Evolutionary conservation across 345 rosid genomes (phyloP).

Genomic region (Hibiscus mutabilis): DNA sequence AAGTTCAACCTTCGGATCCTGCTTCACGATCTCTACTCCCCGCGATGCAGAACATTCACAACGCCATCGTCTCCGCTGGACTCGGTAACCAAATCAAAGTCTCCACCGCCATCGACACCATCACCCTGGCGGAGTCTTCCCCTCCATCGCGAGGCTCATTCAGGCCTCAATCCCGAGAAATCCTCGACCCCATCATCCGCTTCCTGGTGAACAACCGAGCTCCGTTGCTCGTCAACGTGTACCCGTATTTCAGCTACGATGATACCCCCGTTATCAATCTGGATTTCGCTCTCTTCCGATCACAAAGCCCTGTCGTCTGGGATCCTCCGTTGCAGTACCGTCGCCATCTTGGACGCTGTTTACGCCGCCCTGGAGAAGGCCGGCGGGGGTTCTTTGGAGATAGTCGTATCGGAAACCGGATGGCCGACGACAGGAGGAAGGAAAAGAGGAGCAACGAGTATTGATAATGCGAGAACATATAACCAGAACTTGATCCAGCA

Average conservation of each 20-base stretch:
- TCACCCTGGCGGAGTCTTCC: constrained; percentile 8
- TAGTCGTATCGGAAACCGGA: constrained; percentile 24
- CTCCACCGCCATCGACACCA: constrained; percentile 21
- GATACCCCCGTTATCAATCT: constrained; percentile 17
- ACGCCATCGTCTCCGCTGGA: constrained; percentile 21
- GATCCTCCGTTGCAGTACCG: constrained; percentile 20
- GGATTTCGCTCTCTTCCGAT: constrained; percentile 34
- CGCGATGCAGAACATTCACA: constrained; percentile 30
- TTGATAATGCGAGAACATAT: constrained; percentile 23
- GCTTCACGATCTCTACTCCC: too few relatives aligned
- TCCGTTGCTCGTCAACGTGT: too few relatives aligned
- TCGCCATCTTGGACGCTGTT: constrained; percentile 8
- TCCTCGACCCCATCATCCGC: constrained; percentile 29
- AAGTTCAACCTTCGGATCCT: constrained; percentile 12
- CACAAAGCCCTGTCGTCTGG: constrained; percentile 19
- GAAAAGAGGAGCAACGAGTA: not conserved
- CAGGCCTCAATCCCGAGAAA: constrained; percentile 4
- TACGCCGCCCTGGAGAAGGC: constrained; percentile 22
- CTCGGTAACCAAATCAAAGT: constrained; percentile 28
- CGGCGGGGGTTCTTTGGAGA: constrained; percentile 12
- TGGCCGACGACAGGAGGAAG: constrained; percentile 21
- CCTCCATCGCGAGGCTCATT: constrained; percentile 42
- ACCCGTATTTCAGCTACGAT: too few relatives aligned
- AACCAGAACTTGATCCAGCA: constrained; percentile 11
- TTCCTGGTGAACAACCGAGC: constrained; percentile 2